Base-by-base conservation (phyloP, 257 asterid genomes). In the Jasminum sambac region DNA sequence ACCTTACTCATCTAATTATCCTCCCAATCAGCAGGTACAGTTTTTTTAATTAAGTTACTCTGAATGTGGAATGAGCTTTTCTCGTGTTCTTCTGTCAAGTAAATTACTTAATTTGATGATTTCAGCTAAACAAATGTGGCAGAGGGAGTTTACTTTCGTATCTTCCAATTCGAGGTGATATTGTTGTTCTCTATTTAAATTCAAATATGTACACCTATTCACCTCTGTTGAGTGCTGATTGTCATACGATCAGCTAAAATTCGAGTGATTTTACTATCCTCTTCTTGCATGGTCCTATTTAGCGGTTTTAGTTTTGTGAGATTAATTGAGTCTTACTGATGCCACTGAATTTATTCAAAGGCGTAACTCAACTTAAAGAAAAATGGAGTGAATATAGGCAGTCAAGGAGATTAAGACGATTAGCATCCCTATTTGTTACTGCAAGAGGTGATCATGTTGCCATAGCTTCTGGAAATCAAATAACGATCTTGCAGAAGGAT, bases 401-500 rank as follows among this genome's bases (percentile, higher is more conserved):
- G 73, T 86, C 85, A 7, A 82, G 70, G 79, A 87, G 82, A 78
- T 67, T 73, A 50, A 80, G 86, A 70, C 87, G 84, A 82, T 71
- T 59, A 70, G 91, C 78, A 26, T 87, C 95, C 79, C 76, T 95
- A 80, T 83, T 88, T 81, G 91, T 91, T 61, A 88, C 99, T 67
- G 77, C 91, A 25, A 84, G 83, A 46, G 96, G 95, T 41, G 91
- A 86, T 71, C 86, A 78, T 70, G 90, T 95, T 77, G 99, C 99
- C 76, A 89, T 95, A 69, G 96, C 96, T 75, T 78, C 85, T 55
- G 79, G 96, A 70, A 89, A 86, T 74, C 93, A 84, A 74, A 86
- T 95, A 74, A 82, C 90, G 41, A 86, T 95, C 78, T 72, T 95
- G 78, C 89, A 60, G 77, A 87, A 89, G 90, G 89, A 84, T 78